Evolutionary conservation across 495 filamentous ascomycete genomes (phyloP), one percentile per base, ranked within the genome.

Genomic region (Penicillium macrosclerotiorum): DNA sequence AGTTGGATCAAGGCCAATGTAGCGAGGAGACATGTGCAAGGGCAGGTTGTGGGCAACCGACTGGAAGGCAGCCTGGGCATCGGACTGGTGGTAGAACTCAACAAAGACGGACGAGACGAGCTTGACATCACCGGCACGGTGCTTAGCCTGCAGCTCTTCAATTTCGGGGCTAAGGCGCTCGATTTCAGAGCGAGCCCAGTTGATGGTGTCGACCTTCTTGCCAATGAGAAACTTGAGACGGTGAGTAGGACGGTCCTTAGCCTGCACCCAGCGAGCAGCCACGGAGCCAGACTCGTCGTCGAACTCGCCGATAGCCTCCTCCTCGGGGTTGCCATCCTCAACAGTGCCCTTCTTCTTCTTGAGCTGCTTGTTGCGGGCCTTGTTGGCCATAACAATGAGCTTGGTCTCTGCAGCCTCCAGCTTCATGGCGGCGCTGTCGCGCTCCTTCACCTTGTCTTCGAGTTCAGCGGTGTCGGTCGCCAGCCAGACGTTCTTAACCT

Each of bases 381-480:
- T 80, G 73, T 95, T 94, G 36, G 90, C 93, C 40, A 83, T 67
- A 49, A 83, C 84, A 59, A 96, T 86, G 17, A 98, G 76, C 54
- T 90, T 87, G 35, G 90, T 89, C 67, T 96, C 92, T 33, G 89
- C 90, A 42, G 74, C 87, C 63, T 98, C 93, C 23, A 98, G 80
- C 59, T 87, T 89, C 73, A 87, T 81, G 6, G 89, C 90, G 22
- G 82, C 81, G 60, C 84, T 79, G 57, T 96, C 87, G 20, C 93
- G 85, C 51, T 95, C 80, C 60, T 89, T 75, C 42, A 98, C 90
- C 43, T 89, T 74, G 9, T 95, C 77, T 53, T 93, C 88, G 6
- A 98, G 79, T 29, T 94, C 80, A 40, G 83, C 79, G 26, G 84
- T 86, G 54, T 97, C 82, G 31, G 81, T 83, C 2, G 83, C 78